These are phyloP conservation scores for Fusarium torreyae DNA, from an alignment of 2,329 filamentous ascomycete species.

Conservation along the genomic window DNA sequence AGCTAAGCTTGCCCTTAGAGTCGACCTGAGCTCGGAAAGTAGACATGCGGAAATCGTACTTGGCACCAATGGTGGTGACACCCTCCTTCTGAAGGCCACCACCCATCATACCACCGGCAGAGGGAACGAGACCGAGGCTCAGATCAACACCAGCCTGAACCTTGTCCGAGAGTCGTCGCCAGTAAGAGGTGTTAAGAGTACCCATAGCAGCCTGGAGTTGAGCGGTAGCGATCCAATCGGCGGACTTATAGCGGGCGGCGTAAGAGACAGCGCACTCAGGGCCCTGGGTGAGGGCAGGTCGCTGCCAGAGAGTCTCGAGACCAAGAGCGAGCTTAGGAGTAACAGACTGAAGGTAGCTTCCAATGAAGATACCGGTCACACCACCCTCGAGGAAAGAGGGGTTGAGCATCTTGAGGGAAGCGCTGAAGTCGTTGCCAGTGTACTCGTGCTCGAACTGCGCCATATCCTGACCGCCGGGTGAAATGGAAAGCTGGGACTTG, in stretches of 20 bases:
- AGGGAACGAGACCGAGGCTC: slow-evolving; percentile 84
- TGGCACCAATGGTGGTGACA: slow-evolving; percentile 90
- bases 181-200: slow-evolving; percentile 91
- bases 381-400: slow-evolving; percentile 94
- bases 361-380: slow-evolving; percentile 94
- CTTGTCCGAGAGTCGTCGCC: slow-evolving; percentile 92
- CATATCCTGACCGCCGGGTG: slow-evolving; percentile 86
- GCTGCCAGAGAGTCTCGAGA: slow-evolving; percentile 94
- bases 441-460: slow-evolving; percentile 97
- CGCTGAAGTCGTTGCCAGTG: slow-evolving; percentile 91
- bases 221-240: slow-evolving; percentile 92
- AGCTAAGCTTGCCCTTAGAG: slow-evolving; percentile 93
- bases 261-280: slow-evolving; percentile 95
- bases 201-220: slow-evolving; percentile 88
- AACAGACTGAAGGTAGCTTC: slow-evolving; percentile 93
- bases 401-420: slow-evolving; percentile 93
- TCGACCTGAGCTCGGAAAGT: slow-evolving; percentile 97
- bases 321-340: slow-evolving; percentile 90
- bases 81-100: slow-evolving; percentile 86
- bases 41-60: slow-evolving; percentile 97
- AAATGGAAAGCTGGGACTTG: slow-evolving; percentile 90
- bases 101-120: slow-evolving; percentile 80
- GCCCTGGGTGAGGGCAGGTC: slow-evolving; percentile 83
- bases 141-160: slow-evolving; percentile 97
- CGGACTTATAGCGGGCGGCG: slow-evolving; percentile 89